These are phyloP conservation scores for Knoxdaviesia capensis DNA, from an alignment of 2,329 filamentous ascomycete species.

Conservation along the genomic window DNA sequence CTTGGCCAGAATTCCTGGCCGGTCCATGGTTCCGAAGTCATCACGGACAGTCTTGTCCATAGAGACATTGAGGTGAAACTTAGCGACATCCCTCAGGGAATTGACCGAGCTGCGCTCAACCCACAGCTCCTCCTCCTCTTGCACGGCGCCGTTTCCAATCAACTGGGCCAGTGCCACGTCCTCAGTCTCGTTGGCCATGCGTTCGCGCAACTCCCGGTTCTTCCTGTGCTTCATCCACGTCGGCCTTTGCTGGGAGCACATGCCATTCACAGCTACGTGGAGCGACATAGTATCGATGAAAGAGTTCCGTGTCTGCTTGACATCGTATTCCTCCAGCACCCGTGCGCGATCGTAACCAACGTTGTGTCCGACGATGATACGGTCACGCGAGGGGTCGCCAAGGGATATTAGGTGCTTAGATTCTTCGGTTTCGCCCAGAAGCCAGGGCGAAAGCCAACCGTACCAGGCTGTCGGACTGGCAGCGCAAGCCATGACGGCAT, in stretches of 20 bases:
- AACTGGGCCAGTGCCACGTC: slow-evolving; percentile 52
- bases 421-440: slow-evolving; percentile 61
- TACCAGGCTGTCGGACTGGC: slow-evolving; percentile 86
- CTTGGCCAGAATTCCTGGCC: slow-evolving; percentile 46
- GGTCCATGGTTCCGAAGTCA: slow-evolving; percentile 67
- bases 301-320: slow-evolving; percentile 63
- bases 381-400: slow-evolving; percentile 51
- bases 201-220: slow-evolving; percentile 64
- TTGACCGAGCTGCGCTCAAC: slow-evolving; percentile 89
- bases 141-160: slow-evolving; percentile 45
- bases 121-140: slow-evolving; percentile 92
- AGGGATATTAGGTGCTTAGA: slow-evolving; percentile 71
- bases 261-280: slow-evolving; percentile 93
- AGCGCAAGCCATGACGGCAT: slow-evolving; percentile 93
- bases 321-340: slow-evolving; percentile 70
- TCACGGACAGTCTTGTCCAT: slow-evolving; percentile 82
- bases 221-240: slow-evolving; percentile 98
- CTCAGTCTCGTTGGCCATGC: slow-evolving; percentile 50
- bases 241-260: slow-evolving; percentile 91
- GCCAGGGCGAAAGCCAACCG: slow-evolving; percentile 90
- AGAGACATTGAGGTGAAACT: slow-evolving; percentile 80
- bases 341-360: slow-evolving; percentile 86
- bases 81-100: slow-evolving; percentile 82
- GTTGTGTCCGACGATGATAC: slow-evolving; percentile 84
- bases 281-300: slow-evolving; percentile 97